Base-by-base conservation (phyloP, 352 stramenopile species). In the Hyaloperonospora arabidopsidis region DNA sequence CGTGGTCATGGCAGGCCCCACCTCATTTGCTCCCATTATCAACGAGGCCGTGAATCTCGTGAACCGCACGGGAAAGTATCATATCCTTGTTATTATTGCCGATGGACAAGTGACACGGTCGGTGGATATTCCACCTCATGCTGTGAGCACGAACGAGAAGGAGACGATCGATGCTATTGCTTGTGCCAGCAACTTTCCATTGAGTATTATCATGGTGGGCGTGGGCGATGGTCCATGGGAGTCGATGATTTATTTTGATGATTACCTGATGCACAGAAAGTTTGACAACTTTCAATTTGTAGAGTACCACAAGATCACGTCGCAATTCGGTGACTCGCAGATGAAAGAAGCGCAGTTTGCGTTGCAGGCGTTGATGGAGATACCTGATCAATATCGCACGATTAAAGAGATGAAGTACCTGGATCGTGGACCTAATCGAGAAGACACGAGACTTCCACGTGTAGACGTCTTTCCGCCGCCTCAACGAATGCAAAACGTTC, bases 281-380 rank as follows among this genome's bases (percentile, higher is more conserved):
- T 93, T 93, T 57, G 85, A 95, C 67, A 93, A 92, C 52, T 92
- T 95, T 49, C 79, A 92, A 56, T 93, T 93, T 51, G 78, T 95
- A 43, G 76, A 93, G 32, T 95, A 88, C 40, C 64, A 87, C 56
- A 87, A 86, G 65, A 79, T 85, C 38, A 72, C 65, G 1, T 66
- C 67, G 8, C 67, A 74, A 43, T 78, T 74, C 25, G 60, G 57
- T 28, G 61, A 65, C 17, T 65, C 74, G 17, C 63, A 83, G 51
- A 72, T 75, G 55, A 68, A 76, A 41, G 64, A 86, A 51, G 62
- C 68, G 8, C 79, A 90, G 52, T 95, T 95, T 59, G 80, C 82
- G 3, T 59, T 95, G 3, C 72, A 87, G 23, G 82, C 84, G 40
- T 68, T 95, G 22, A 92, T 93, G 82, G 82, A 95, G 67, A 74